Evolutionary conservation across 805 yeast genomes (phyloP).

Genomic region (Lipomyces mesembrius): DNA sequence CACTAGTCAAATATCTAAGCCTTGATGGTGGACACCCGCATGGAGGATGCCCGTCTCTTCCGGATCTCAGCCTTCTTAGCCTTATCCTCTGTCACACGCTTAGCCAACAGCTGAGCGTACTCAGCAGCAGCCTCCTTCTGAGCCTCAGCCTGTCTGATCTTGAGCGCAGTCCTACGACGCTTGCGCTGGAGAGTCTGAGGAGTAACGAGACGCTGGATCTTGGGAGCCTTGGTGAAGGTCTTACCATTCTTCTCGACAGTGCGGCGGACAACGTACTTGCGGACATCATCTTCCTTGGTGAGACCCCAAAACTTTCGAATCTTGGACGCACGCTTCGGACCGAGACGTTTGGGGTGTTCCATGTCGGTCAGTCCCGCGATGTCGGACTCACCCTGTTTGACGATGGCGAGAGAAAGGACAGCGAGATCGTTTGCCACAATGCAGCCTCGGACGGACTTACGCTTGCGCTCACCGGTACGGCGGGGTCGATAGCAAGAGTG

Average conservation of each 20-base stretch:
- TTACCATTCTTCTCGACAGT: slow-evolving; percentile 83
- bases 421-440: slow-evolving; percentile 97
- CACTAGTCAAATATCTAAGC: slow-evolving; percentile 15
- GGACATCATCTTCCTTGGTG: slow-evolving; percentile 89
- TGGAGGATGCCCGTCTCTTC: slow-evolving; percentile 99
- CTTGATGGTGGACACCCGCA: slow-evolving; percentile 50
- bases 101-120: slow-evolving; percentile 97
- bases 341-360: slow-evolving; percentile 97
- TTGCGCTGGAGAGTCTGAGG: slow-evolving; percentile 99
- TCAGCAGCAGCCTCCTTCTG: slow-evolving; percentile 99
- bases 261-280: slow-evolving; percentile 95
- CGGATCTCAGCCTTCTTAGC: slow-evolving; percentile 97
- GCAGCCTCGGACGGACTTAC: slow-evolving; percentile 99
- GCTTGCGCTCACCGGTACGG: slow-evolving; percentile 99
- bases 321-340: slow-evolving; percentile 99
- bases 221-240: slow-evolving; percentile 99
- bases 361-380: slow-evolving; percentile 94
- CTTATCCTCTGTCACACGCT: slow-evolving; percentile 97
- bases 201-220: slow-evolving; percentile 98
- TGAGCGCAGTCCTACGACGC: slow-evolving; percentile 92
- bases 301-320: slow-evolving; percentile 99
- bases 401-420: slow-evolving; percentile 88
- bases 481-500: slow-evolving; percentile 99
- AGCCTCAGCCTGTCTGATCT: slow-evolving; percentile 95
- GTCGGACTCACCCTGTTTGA: slow-evolving; percentile 96